phyloP scores from a whole-genome alignment of 179 eudicot genomes.

The Heliamphora pulchella region DNA sequence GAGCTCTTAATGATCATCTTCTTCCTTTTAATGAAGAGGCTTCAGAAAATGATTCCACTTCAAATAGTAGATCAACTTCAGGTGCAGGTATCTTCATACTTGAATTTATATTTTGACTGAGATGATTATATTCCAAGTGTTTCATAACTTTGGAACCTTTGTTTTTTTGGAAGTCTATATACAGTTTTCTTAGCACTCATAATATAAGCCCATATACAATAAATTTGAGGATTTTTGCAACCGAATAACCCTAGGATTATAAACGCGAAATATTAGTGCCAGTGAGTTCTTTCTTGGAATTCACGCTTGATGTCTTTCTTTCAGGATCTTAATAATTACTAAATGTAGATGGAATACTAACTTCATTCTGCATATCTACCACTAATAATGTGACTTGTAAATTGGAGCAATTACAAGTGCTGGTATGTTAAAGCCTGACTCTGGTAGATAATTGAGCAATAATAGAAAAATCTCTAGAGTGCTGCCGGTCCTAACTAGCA shows the following conservation, averaged over 20 bases:
- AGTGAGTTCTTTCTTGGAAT: neutral
- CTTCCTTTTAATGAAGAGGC: slow-evolving; percentile 36
- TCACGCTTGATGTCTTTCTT: neutral
- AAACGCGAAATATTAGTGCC: neutral
- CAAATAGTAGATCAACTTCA: slow-evolving; percentile 31
- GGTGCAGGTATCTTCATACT: slow-evolving; percentile 40
- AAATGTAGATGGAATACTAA: slow-evolving; percentile 9
- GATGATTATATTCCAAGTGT: neutral
- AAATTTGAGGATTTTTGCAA: slow-evolving; percentile 1
- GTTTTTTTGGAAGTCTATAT: neutral
- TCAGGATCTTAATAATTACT: neutral
- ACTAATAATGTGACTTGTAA: neutral
- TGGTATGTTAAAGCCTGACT: slow-evolving; percentile 9
- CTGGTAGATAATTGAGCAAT: slow-evolving; percentile 10
- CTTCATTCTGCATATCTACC: slow-evolving; percentile 5
- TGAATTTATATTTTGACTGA: neutral
- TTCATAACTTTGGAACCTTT: slow-evolving; percentile 2
- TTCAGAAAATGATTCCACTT: slow-evolving; percentile 25
- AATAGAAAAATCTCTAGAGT: neutral
- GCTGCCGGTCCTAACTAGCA: neutral
- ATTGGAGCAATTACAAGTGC: neutral
- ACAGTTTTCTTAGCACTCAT: neutral
- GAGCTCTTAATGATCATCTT: slow-evolving; percentile 50
- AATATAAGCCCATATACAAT: neutral
- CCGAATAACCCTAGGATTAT: neutral